phyloP scores from a whole-genome alignment of 2,329 filamentous ascomycete species.

The Clonostachys byssicola region DNA sequence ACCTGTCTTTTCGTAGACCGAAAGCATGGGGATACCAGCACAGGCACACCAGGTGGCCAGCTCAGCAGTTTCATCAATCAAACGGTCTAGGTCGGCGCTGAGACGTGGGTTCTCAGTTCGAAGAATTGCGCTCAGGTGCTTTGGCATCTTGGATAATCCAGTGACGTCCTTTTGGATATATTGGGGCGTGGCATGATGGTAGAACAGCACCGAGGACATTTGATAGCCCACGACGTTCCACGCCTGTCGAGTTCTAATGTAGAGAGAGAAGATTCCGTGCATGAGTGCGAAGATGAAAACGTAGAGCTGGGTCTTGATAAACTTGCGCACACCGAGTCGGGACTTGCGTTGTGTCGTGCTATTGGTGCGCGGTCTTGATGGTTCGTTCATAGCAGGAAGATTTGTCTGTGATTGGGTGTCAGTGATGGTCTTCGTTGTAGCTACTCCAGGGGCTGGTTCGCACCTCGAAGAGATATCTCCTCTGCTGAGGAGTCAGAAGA shows the following conservation, averaged over 20 bases:
- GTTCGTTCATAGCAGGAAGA: slow-evolving; percentile 25
- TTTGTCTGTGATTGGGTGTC: slow-evolving; percentile 18
- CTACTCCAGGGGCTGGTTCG: slow-evolving; percentile 2
- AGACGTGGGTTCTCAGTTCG: slow-evolving; percentile 67
- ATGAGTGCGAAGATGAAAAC: slow-evolving; percentile 64
- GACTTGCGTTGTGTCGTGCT: slow-evolving; percentile 23
- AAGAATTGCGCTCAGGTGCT: slow-evolving; percentile 84
- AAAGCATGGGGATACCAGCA: slow-evolving; percentile 81
- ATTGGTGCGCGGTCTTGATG: slow-evolving; percentile 10
- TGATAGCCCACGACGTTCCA: slow-evolving; percentile 77
- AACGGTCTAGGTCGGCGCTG: slow-evolving; percentile 70
- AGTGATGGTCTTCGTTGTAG: neutral
- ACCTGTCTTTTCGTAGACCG: slow-evolving; percentile 91
- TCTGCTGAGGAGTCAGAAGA: slow-evolving; percentile 27
- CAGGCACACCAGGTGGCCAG: slow-evolving; percentile 90
- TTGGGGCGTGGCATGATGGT: slow-evolving; percentile 93
- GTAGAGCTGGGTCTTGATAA: slow-evolving; percentile 60
- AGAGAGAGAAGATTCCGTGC: slow-evolving; percentile 82
- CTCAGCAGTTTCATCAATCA: slow-evolving; percentile 89
- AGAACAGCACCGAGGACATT: slow-evolving; percentile 77
- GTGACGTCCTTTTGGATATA: slow-evolving; percentile 86
- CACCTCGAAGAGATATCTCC: slow-evolving; percentile 28
- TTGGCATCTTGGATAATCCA: slow-evolving; percentile 67
- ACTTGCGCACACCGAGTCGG: slow-evolving; percentile 54
- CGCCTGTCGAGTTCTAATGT: slow-evolving; percentile 75